A percentile compares a stretch with the other conserved stretches of the same genome.
phyloP scores from a whole-genome alignment of 345 rosid genomes.

The Acer negundo region DNA sequence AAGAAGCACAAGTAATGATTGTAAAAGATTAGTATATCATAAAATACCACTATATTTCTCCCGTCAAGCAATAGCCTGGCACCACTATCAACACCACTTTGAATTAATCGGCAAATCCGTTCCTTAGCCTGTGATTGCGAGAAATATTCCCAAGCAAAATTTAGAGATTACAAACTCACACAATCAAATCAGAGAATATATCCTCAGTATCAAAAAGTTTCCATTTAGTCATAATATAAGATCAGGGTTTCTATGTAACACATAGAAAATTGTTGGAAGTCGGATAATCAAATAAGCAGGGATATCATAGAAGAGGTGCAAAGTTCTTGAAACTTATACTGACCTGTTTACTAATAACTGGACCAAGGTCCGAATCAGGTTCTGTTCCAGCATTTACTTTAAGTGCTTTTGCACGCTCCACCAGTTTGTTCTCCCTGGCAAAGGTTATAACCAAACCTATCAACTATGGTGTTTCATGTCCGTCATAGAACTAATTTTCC shows the following conservation, averaged over 20 bases:
- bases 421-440: slow-evolving; percentile 72
- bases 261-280: not conserved
- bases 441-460: not conserved
- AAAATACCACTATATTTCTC: slow-evolving; percentile 71
- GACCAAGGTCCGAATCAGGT: slow-evolving; percentile 92
- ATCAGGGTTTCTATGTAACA: not conserved
- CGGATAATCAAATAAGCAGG: not conserved
- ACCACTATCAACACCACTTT: slow-evolving; percentile 81
- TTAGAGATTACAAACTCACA: not conserved
- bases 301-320: not conserved
- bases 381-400: slow-evolving; percentile 89
- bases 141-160: slow-evolving; percentile 23
- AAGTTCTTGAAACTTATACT: not conserved
- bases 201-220: not conserved
- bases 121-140: slow-evolving; percentile 79
- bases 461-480: not conserved
- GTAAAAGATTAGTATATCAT: not conserved
- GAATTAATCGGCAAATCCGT: slow-evolving; percentile 71
- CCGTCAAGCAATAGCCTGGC: slow-evolving; percentile 90
- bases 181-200: not conserved
- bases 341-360: slow-evolving; percentile 93
- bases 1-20: slow-evolving; percentile 7
- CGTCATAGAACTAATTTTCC: not conserved
- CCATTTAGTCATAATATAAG: not conserved
- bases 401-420: slow-evolving; percentile 73